Percentiles rank a stretch among this genome's conserved stretches.
These are phyloP conservation scores for Wakefieldia striispora DNA, from an alignment of 768 basidiomycete genomes.

Conservation along the genomic window DNA sequence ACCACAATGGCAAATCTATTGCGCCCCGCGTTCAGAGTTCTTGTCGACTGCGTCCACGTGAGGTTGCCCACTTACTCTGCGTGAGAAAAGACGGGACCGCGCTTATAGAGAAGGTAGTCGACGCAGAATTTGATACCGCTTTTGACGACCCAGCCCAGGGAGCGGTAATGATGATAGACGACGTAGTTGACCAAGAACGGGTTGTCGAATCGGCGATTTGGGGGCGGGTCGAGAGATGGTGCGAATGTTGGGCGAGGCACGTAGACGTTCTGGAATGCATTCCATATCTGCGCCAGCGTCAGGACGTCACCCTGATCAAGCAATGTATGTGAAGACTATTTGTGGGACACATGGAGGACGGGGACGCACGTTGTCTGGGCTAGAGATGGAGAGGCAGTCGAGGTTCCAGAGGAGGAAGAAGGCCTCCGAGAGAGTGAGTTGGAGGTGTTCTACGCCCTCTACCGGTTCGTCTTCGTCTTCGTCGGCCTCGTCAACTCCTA, in stretches of 20 bases:
- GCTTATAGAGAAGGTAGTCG: slow-evolving; percentile 91
- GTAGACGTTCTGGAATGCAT: slow-evolving; percentile 57
- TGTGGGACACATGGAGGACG: not conserved
- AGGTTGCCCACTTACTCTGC: slow-evolving; percentile 71
- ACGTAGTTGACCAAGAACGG: slow-evolving; percentile 90
- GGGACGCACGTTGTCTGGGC: slow-evolving; percentile 59
- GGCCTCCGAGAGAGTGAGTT: slow-evolving; percentile 84
- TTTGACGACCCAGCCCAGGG: slow-evolving; percentile 96
- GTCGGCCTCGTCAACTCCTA: slow-evolving; percentile 25
- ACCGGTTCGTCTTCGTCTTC: slow-evolving; percentile 55
- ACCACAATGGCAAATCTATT: slow-evolving; percentile 87
- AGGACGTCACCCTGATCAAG: slow-evolving; percentile 49
- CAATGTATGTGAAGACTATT: not conserved
- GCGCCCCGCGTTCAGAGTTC: not conserved
- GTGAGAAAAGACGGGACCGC: slow-evolving; percentile 92
- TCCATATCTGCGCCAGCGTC: slow-evolving; percentile 59
- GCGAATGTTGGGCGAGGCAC: slow-evolving; percentile 38
- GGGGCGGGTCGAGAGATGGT: slow-evolving; percentile 24
- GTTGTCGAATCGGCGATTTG: slow-evolving; percentile 69
- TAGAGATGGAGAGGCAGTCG: slow-evolving; percentile 73
- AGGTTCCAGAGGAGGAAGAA: slow-evolving; percentile 86
- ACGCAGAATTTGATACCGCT: slow-evolving; percentile 97
- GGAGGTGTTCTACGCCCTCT: slow-evolving; percentile 85
- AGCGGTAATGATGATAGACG: slow-evolving; percentile 92
- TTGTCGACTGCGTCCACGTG: not conserved